A percentile compares a stretch with the other conserved stretches of the same genome.
These are phyloP conservation scores for Kurtzmaniella quercitrusa DNA, from an alignment of 1,139 yeast genomes.

Conservation along the genomic window DNA sequence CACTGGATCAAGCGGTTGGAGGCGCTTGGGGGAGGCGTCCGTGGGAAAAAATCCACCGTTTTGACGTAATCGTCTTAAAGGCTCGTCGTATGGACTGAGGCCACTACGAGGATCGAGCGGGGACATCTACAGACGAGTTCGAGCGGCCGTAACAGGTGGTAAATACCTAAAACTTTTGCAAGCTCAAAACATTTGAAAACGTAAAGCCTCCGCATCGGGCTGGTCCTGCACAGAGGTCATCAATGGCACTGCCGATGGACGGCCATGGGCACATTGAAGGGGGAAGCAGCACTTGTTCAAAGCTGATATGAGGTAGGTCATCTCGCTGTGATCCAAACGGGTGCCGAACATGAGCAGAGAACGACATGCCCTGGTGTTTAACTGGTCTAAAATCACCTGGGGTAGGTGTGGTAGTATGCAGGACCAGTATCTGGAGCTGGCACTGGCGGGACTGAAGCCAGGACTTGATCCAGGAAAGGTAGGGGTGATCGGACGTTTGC, in stretches of 20 bases:
- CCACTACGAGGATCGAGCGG: background rate
- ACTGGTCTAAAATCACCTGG: constrained; percentile 38
- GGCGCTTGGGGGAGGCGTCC: background rate
- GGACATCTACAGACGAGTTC: background rate
- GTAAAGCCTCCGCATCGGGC: background rate
- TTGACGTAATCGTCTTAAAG: background rate
- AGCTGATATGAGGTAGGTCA: constrained; percentile 36
- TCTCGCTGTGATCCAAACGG: constrained; percentile 34
- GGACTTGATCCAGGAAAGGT: too few relatives aligned
- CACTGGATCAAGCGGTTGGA: background rate
- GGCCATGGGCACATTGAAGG: constrained; percentile 83
- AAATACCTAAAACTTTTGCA: too few relatives aligned
- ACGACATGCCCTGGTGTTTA: constrained; percentile 68
- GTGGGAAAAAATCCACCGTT: background rate
- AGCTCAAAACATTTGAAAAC: background rate
- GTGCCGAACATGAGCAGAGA: constrained; percentile 75
- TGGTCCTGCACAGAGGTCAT: background rate
- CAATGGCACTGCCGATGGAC: constrained; percentile 56
- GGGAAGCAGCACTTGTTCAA: constrained; percentile 55
- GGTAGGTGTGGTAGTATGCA: constrained; percentile 33
- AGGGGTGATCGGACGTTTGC: background rate
- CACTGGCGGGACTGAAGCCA: background rate
- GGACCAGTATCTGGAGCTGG: background rate
- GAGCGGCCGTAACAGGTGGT: too few relatives aligned
- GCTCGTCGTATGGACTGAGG: background rate